Evolutionary conservation across 2,329 filamentous ascomycete species (phyloP).

Genomic region (Calonectria pauciramosa): DNA sequence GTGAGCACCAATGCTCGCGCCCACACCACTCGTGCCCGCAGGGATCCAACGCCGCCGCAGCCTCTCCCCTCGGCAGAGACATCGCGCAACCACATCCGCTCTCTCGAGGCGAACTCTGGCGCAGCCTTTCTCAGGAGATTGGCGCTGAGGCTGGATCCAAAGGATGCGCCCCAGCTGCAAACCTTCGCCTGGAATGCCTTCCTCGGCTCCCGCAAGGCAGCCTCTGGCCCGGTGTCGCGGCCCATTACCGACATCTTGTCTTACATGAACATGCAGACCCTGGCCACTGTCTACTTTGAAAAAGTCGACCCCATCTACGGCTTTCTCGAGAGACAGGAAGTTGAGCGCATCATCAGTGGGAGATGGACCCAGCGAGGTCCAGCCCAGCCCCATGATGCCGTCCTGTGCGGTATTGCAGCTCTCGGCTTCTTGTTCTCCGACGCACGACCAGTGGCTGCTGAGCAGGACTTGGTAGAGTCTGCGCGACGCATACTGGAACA

Average conservation of each 20-base stretch:
- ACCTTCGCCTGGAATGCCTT: slow-evolving; percentile 69
- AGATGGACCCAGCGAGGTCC: slow-evolving; percentile 50
- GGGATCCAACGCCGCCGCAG: not conserved
- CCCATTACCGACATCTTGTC: slow-evolving; percentile 62
- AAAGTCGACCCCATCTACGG: slow-evolving; percentile 67
- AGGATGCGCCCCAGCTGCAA: slow-evolving; percentile 65
- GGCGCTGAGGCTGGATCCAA: slow-evolving; percentile 66
- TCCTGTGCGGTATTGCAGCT: slow-evolving; percentile 69
- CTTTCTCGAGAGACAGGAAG: slow-evolving; percentile 55
- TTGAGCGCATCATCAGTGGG: slow-evolving; percentile 47
- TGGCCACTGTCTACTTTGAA: slow-evolving; percentile 64
- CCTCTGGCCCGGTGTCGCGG: slow-evolving; percentile 40
- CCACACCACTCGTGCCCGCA: not conserved
- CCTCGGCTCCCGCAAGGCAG: slow-evolving; percentile 45
- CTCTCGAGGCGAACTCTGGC: slow-evolving; percentile 69
- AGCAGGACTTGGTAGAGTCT: slow-evolving; percentile 61
- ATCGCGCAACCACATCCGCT: slow-evolving; percentile 50
- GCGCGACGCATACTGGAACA: slow-evolving; percentile 62
- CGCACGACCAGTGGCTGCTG: slow-evolving; percentile 53
- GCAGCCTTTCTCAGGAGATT: slow-evolving; percentile 68
- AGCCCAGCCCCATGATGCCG: slow-evolving; percentile 44
- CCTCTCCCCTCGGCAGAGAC: slow-evolving; percentile 25
- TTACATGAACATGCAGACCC: slow-evolving; percentile 59
- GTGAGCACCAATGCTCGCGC: not conserved
- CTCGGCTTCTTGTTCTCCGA: slow-evolving; percentile 66